Percentiles rank a stretch among this genome's conserved stretches.
Conservation (phyloP, 163 green algal genomes). For the Scenedesmus sp. region DNA sequence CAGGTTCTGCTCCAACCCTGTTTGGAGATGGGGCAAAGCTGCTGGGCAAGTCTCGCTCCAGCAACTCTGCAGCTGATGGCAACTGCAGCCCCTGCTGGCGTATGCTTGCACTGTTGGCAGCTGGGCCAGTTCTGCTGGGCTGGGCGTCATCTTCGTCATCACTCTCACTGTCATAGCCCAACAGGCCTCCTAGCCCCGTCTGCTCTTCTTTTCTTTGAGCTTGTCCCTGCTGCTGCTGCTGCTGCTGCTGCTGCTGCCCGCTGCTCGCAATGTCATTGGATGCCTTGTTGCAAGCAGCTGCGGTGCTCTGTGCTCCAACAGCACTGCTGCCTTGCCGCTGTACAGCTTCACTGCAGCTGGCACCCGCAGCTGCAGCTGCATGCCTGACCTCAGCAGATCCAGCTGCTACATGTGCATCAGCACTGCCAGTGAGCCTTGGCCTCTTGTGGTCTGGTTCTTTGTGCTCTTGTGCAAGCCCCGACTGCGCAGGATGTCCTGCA, state of each 20-base stretch:
- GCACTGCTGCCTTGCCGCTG: not conserved
- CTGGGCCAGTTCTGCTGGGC: not conserved
- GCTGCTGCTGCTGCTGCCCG: slow-evolving; percentile 17
- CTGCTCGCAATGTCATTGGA: not conserved
- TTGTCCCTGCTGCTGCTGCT: not conserved
- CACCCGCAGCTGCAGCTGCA: not conserved
- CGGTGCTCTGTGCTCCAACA: not conserved
- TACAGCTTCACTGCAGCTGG: not conserved
- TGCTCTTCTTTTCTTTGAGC: not conserved
- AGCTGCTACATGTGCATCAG: not conserved
- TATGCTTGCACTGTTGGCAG: not conserved
- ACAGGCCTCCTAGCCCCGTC: not conserved
- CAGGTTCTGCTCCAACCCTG: not conserved
- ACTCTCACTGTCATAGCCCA: slow-evolving; percentile 36
- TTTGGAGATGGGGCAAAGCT: not conserved
- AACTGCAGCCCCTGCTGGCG: slow-evolving; percentile 19
- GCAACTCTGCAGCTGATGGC: slow-evolving; percentile 32
- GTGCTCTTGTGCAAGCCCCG: not conserved
- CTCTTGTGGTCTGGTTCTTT: not conserved
- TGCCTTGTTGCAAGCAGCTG: not conserved
- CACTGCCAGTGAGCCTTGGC: not conserved
- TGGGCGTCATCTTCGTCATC: not conserved
- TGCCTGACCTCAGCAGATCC: not conserved
- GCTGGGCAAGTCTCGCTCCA: slow-evolving; percentile 8
- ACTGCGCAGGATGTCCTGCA: not conserved